These are phyloP conservation scores for Erythrobasidium hasegawianum DNA, from an alignment of 1,284 basidiomycete species.

Conservation along the genomic window DNA sequence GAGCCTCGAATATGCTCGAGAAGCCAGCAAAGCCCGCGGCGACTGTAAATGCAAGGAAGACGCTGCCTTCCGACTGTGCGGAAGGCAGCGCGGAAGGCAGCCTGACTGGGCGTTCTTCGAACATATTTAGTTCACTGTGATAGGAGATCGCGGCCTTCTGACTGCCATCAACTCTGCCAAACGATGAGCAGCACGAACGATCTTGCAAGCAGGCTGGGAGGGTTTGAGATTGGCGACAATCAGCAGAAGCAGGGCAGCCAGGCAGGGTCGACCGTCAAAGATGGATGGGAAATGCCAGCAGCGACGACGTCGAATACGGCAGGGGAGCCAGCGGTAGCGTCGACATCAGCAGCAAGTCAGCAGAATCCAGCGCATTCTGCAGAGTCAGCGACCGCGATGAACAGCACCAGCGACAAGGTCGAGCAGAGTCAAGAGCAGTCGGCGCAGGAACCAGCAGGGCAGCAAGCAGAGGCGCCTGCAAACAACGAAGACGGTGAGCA, in stretches of 20 bases:
- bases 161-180: too few relatives aligned
- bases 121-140: too few relatives aligned
- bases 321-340: constrained; percentile 4
- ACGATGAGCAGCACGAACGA: constrained; percentile 13
- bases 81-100: too few relatives aligned
- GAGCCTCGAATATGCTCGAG: too few relatives aligned
- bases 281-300: constrained; percentile 5
- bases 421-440: constrained; percentile 5
- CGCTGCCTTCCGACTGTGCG: too few relatives aligned
- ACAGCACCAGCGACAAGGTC: not conserved
- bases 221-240: constrained; percentile 22
- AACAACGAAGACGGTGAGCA: constrained; percentile 24
- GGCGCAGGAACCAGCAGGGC: constrained; percentile 2
- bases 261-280: not conserved
- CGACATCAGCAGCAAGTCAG: not conserved
- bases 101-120: too few relatives aligned
- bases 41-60: too few relatives aligned
- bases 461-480: constrained; percentile 17
- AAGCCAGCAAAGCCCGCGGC: too few relatives aligned
- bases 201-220: constrained; percentile 27
- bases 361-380: constrained; percentile 5
- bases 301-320: not conserved
- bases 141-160: too few relatives aligned
- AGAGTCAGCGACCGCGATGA: constrained; percentile 1
- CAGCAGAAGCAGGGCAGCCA: not conserved